A percentile compares a stretch with the other conserved stretches of the same genome.
These are phyloP conservation scores for Clavispora asparagi DNA, from an alignment of 805 yeast genomes.

Conservation along the genomic window DNA sequence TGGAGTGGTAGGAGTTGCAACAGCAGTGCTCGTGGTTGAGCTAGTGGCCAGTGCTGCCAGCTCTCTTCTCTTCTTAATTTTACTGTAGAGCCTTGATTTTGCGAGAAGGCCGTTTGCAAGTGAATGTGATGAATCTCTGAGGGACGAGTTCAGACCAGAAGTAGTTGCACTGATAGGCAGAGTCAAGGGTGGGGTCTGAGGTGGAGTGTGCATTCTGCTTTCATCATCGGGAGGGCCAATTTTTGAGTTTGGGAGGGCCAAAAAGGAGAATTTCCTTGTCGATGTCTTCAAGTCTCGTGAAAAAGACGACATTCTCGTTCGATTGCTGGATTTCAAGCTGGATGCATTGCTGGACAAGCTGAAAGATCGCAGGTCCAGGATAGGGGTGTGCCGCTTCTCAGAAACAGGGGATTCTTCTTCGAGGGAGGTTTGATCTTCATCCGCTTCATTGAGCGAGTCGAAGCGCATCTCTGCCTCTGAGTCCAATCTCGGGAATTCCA, in stretches of 20 bases:
- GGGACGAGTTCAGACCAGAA: neutral
- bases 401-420: neutral
- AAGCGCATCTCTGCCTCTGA: constrained; percentile 1
- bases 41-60: constrained; percentile 18
- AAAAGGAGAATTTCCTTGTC: constrained; percentile 9
- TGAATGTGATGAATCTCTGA: neutral
- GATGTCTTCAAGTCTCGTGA: constrained; percentile 9
- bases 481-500: constrained; percentile 3
- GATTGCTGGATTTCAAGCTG: neutral
- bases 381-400: neutral
- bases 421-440: neutral
- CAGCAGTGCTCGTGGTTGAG: constrained; percentile 9
- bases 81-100: constrained; percentile 33
- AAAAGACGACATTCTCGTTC: constrained; percentile 5
- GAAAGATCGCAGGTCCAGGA: neutral
- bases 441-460: constrained; percentile 4
- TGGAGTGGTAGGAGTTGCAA: constrained; percentile 19
- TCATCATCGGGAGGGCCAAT: neutral
- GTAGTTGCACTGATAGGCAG: neutral
- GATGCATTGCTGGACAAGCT: neutral
- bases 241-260: constrained; percentile 3
- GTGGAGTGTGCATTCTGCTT: neutral
- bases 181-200: neutral
- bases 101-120: constrained; percentile 15
- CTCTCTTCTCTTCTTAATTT: constrained; percentile 33